These are phyloP conservation scores for Acer yangbiense DNA, from an alignment of 345 rosid genomes.

Conservation along the genomic window DNA sequence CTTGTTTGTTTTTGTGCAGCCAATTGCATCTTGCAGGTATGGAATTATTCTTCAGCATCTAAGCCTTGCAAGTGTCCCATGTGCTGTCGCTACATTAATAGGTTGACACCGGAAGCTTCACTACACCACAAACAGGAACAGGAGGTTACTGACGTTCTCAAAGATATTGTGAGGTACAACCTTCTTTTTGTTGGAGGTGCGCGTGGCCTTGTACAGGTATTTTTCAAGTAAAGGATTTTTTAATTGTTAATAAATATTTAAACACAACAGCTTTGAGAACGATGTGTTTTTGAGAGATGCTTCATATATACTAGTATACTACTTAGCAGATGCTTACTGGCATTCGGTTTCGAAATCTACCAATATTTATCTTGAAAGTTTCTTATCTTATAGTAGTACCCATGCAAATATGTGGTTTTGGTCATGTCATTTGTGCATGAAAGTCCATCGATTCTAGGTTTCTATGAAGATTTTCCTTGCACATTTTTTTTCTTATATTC, in stretches of 20 bases:
- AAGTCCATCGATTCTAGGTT: background rate
- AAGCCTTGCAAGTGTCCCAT: constrained; percentile 90
- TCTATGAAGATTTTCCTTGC: background rate
- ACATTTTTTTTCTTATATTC: background rate
- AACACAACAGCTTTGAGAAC: background rate
- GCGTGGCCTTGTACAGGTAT: constrained; percentile 66
- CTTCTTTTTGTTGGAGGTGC: constrained; percentile 73
- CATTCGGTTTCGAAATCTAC: background rate
- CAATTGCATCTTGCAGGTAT: constrained; percentile 77
- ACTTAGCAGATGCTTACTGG: background rate
- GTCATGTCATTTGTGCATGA: background rate
- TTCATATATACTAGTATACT: background rate
- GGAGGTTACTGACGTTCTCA: constrained; percentile 59
- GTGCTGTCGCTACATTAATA: constrained; percentile 64
- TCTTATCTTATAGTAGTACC: background rate
- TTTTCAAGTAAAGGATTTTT: background rate
- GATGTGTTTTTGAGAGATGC: background rate
- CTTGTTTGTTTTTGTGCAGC: constrained; percentile 41
- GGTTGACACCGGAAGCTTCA: constrained; percentile 58
- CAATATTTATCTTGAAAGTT: background rate
- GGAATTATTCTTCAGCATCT: constrained; percentile 80
- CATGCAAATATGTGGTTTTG: background rate
- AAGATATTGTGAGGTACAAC: constrained; percentile 64
- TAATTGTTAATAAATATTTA: background rate
- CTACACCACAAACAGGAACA: constrained; percentile 43